Evolutionary conservation across 441 rosid genomes (phyloP), one percentile per base, ranked within the genome.

Genomic region (Syzygium syzygioides): DNA sequence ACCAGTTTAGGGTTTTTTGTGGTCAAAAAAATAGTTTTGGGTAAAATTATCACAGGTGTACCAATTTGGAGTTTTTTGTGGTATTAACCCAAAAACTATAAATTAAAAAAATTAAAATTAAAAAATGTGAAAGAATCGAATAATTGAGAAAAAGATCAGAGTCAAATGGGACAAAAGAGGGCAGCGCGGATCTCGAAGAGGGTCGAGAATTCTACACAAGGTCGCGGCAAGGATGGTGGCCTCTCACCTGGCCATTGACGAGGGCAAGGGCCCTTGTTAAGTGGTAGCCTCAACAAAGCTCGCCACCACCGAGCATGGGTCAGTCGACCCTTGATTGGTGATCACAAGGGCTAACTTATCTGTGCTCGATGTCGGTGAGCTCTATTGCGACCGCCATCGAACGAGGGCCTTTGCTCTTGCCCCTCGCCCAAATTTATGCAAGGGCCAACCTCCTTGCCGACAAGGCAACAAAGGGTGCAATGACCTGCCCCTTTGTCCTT

Each of bases 341-440:
- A 30, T 34, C 41, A 15, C 23, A 9, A 0, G 23, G 34, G 76
- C 20, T 64, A 30, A 0, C 20, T 30, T 2, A 64, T 11, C 2
- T 34, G 4, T 4, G 9, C 12, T 37, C 0, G 0, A 17, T 8
- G 41, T 11, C 19, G 6, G 41, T 23, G 2, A 64, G 12, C 71
- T 64, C 20, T 7, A 1, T 64, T 20, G 59, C 4, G 26, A 56
- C 59, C 59, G 20, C 11, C 59, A 20, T 9, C 59, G 2, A 20
- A 45, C 7, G 55, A 54, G 55, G 55, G 55, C 55, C 54, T 52
- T 52, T 55, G 57, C 48, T 45, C 9, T 45, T 9, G 48, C 48
- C 48, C 53, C 53, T 50, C 4, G 53, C 53, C 53, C 14, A 50
- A 12, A 50, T 50, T 50, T 50, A 12, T 50, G 53, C 53, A 10